Base-by-base conservation (phyloP, 2,329 filamentous ascomycete species). In the Fusarium chuoi region DNA sequence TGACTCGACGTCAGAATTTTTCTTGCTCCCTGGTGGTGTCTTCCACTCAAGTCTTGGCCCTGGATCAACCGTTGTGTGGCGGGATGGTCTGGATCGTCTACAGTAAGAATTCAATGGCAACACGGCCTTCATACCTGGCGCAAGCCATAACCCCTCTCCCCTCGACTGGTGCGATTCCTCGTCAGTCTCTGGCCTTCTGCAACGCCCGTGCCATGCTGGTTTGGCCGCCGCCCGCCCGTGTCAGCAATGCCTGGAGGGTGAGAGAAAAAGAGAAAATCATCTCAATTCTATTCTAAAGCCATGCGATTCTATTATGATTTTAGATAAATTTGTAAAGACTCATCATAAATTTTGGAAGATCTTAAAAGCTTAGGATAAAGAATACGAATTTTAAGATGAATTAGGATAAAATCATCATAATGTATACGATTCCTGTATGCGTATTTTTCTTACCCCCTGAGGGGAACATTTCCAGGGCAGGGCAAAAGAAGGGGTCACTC, bases 141-240 rank as follows among this genome's bases (percentile, higher is more conserved):
- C 62, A 74, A 74, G 71, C 71, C 71, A 74, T 59, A 44, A 41
- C 62, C 42, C 59, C 68, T 36, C 70, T 24, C 24, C 38, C 52
- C n/a, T n/a, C 35, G 9, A 36, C 49, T 36, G 30, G 33, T 24
- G 15, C 28, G 24, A n/a, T 70, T 73, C 52, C 41, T 70, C 44
- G 42, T 24, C 60, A 41, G 57, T 74, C 56, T 62, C 56, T 67
- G 57, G 24, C 45, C 45, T 62, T 56, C 65, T 58, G 13, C 18
- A 52, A 36, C 38, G 69, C 62, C 62, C 62, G 69, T 71, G 69
- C 69, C 52, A 68, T 62, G 66, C 58, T 38, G 54, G 46, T 20
- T 35, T 52, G 59, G 51, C 54, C 60, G 45, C 26, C 59, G 49
- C 52, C 52, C 73, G 49, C 52, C 52, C 73, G 52, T 69, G 64